A percentile compares a stretch with the other conserved stretches of the same genome.
phyloP scores from a whole-genome alignment of 495 filamentous ascomycete genomes.

The Chlorociboria aeruginascens region DNA sequence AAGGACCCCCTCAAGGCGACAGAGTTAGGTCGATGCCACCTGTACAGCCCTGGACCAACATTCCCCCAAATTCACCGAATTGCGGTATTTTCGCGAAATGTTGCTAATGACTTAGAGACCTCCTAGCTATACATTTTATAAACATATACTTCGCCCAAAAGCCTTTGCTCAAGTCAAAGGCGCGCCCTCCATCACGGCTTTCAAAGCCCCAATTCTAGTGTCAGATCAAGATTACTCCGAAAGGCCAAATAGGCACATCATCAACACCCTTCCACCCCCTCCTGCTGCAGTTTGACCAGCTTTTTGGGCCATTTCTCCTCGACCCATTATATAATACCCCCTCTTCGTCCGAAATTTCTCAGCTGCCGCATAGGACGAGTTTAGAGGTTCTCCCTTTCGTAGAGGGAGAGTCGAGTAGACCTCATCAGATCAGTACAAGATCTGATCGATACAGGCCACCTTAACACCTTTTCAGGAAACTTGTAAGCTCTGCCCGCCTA shows the following conservation, averaged over 20 bases:
- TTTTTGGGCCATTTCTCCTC: conserved; percentile 33
- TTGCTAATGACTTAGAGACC: too few species aligned
- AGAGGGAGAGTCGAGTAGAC: conserved; percentile 89
- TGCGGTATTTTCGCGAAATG: too few species aligned
- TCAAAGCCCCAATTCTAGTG: conserved; percentile 46
- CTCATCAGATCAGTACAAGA: conserved; percentile 72
- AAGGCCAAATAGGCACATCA: conserved; percentile 49
- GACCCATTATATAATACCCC: conserved; percentile 47
- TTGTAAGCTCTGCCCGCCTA: background rate
- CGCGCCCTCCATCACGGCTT: conserved; percentile 56
- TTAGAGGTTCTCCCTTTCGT: conserved; percentile 92
- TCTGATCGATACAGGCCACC: conserved; percentile 84
- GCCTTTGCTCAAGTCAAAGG: conserved; percentile 45
- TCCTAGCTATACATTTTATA: background rate
- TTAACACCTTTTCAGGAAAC: conserved; percentile 41
- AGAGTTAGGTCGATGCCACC: too few species aligned
- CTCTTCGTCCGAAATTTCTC: conserved; percentile 45
- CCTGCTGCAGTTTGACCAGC: conserved; percentile 30
- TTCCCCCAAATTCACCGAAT: too few species aligned
- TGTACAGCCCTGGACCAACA: too few species aligned
- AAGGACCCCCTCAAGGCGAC: too few species aligned
- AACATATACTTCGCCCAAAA: conserved; percentile 5
- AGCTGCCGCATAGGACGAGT: conserved; percentile 99
- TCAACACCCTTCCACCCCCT: conserved; percentile 43
- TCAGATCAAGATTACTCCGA: conserved; percentile 64